Evolutionary conservation across 2,329 filamentous ascomycete species (phyloP), one percentile per base, ranked within the genome.

Genomic region (Colletotrichum falcatum): DNA sequence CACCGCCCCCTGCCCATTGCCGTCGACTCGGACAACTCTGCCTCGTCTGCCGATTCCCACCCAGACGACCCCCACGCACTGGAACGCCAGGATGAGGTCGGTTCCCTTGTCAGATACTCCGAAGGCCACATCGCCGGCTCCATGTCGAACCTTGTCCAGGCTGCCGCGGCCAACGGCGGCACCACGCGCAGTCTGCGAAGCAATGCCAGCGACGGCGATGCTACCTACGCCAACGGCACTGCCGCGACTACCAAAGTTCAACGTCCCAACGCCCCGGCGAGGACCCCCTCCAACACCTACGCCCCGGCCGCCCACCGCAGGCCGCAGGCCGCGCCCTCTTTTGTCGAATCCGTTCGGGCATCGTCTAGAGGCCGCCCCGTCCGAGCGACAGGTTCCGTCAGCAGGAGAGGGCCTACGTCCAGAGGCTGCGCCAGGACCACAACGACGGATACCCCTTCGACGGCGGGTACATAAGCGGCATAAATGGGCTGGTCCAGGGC

Each of bases 351-450:
- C 63, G 81, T 84, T 74, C 81, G 87, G 73, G 81, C 90, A 76
- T 78, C 86, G 74, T 81, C 88, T 78, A 82, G 89, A 82, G 82
- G 88, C 49, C 82, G 86, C 58, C 82, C 80, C 78, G 82, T 72
- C 83, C 81, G 76, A 85, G 78, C 72, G 84, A 86, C 46, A 82
- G 84, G n/a, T 88, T 85, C 67, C 87, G 92, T 71, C 93, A 93
- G 58, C 94, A 98, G 81, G 95, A 98, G 81, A 94, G 95, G 79
- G 95, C 95, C 67, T 99, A 99, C 79, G 92, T 98, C 42, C 94
- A 97, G 80, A 91, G 95, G 75, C 88, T 98, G 77, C 91, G 94
- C 68, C 94, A 97, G 78, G 93, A 96, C 74, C 89, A 90, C 53
- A 83, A 85, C 26, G 74, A 76, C 30, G 79, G 70, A 33, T 73